Base-by-base conservation (phyloP, 768 basidiomycete species). In the Xerocomellus intermedius region DNA sequence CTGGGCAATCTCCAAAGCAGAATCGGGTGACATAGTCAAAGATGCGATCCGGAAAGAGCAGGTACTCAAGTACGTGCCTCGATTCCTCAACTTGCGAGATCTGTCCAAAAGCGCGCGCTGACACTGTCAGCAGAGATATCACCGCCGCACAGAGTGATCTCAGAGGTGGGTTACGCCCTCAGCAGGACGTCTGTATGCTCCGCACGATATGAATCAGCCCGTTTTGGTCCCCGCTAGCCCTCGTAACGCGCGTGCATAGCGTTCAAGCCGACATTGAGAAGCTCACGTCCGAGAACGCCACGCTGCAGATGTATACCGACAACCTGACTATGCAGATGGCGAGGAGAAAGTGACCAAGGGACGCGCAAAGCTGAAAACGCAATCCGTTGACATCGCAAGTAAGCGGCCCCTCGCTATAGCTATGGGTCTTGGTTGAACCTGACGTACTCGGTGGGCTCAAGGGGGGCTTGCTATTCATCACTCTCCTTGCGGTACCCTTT, bases 261-360 rank as follows among this genome's bases (percentile, higher is more conserved):
- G 84, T 88, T 9, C 87, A 93, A 72, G 78, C 77, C 54, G 91
- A 94, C 59, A 80, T 89, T n/a, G 87, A 92, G 57, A 91, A 89
- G 69, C 76, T 94, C 21, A 73, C 78, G 2, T 87, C 89, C 5
- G 87, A 86, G 47, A 94, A 94, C 59, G 84, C 85, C 53, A 92
- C 86, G 7, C 73, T 94, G 51, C 91, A 94, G 66, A 87, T 86
- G 84, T 94, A 94, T 65, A 91, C 92, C 65, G 90, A 94, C 67
- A 94, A 94, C 62, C 68, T 94, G 63, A 93, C 91, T 0, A 78
- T 89, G 64, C 91, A 94, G 70, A 89, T 92, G 84, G 87, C 89
- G 30, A 89, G 85, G 67, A 77, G 89, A 57, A 81, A 87, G 69
- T 89, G 70, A 80, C 14, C 5, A 32, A n/a, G 17, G 17, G n/a